phyloP scores from a whole-genome alignment of 1,284 basidiomycete species.

The Tylopilus orsonianus region DNA sequence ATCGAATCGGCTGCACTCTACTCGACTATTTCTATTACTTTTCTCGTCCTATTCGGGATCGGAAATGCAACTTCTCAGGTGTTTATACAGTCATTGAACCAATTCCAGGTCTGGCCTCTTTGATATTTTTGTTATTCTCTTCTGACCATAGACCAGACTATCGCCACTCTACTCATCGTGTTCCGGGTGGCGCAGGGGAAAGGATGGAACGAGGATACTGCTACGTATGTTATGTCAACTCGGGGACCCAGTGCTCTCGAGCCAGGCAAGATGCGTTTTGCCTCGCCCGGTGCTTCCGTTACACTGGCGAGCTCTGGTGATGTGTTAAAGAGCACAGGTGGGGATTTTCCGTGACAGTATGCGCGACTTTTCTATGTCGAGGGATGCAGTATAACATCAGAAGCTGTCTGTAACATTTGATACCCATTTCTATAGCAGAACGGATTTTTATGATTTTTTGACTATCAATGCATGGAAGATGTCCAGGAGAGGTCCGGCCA shows the following conservation, averaged over 20 bases:
- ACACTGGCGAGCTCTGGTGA: constrained; percentile 3
- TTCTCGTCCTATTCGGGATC: constrained; percentile 20
- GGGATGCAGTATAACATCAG: not conserved
- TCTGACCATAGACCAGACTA: constrained; percentile 7
- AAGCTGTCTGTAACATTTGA: not conserved
- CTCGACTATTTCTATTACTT: constrained; percentile 16
- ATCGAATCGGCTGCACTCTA: constrained; percentile 27
- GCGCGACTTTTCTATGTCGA: not conserved
- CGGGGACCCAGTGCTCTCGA: not conserved
- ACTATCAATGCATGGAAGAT: no score
- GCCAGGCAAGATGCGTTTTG: constrained; percentile 1
- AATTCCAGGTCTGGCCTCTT: constrained; percentile 20
- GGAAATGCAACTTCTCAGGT: constrained; percentile 15
- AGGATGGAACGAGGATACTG: constrained; percentile 22
- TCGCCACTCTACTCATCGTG: constrained; percentile 25
- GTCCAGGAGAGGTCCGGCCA: no score
- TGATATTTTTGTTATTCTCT: not conserved
- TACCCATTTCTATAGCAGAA: no score
- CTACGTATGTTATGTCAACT: constrained; percentile 1
- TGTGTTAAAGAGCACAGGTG: not conserved
- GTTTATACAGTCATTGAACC: constrained; percentile 17
- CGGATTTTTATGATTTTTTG: no score
- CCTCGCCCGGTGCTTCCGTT: not conserved
- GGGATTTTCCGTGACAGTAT: not conserved
- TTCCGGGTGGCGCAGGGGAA: constrained; percentile 31